Evolutionary conservation across 2,329 filamentous ascomycete species (phyloP).

Genomic region (Coniochaeta sp.): DNA sequence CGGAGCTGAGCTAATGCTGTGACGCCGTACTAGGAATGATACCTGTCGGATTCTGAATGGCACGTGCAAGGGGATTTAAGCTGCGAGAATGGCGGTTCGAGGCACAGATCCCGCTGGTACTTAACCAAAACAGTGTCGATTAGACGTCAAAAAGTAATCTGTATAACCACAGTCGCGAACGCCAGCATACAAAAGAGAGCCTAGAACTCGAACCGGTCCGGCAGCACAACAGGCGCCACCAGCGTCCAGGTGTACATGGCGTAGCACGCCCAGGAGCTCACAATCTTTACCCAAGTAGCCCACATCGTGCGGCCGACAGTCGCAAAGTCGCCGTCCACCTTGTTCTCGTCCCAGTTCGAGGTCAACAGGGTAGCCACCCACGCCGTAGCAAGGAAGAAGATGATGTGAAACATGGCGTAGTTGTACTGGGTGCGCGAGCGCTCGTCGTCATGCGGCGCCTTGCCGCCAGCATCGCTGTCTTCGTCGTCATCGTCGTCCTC

Average conservation of each 20-base stretch:
- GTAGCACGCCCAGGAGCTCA: constrained; percentile 96
- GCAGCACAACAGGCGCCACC: constrained; percentile 76
- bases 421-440: constrained; percentile 87
- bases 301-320: constrained; percentile 93
- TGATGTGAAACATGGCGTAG: constrained; percentile 92
- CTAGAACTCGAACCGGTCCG: constrained; percentile 71
- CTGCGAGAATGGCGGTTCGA: no score
- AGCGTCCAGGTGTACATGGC: constrained; percentile 90
- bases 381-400: constrained; percentile 92
- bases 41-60: no score
- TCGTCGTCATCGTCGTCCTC: constrained; percentile 51
- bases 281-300: constrained; percentile 98
- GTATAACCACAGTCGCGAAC: no score
- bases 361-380: constrained; percentile 89
- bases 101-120: no score
- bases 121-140: no score
- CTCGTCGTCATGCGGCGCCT: constrained; percentile 76
- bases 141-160: no score
- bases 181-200: no score
- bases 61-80: no score
- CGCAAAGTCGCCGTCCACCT: constrained; percentile 68
- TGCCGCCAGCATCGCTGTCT: constrained; percentile 54
- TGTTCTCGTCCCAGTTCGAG: constrained; percentile 63
- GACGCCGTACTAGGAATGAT: no score
- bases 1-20: no score